These are phyloP conservation scores for Penicillium sp. DNA, from an alignment of 2,329 filamentous ascomycete genomes.

Conservation along the genomic window DNA sequence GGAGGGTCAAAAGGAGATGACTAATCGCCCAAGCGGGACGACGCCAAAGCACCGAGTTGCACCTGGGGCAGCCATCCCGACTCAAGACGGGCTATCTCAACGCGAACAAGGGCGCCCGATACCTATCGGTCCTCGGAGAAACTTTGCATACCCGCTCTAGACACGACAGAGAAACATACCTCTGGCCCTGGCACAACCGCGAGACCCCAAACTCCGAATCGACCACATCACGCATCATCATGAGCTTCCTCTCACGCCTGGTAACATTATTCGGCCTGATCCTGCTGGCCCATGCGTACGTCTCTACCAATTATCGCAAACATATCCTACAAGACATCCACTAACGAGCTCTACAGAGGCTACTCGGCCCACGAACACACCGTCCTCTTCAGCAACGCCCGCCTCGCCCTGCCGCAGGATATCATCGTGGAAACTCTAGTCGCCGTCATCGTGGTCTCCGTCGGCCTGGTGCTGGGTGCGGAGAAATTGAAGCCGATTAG, in stretches of 20 bases:
- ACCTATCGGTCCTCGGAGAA: background rate
- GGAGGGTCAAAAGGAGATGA: too few relatives aligned
- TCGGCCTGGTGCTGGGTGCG: slow-evolving; percentile 77
- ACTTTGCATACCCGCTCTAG: background rate
- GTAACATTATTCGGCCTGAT: slow-evolving; percentile 73
- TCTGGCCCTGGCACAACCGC: background rate
- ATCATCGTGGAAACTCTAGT: slow-evolving; percentile 83
- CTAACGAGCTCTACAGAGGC: slow-evolving; percentile 58
- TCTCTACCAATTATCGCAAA: slow-evolving; percentile 3
- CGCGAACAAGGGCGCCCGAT: background rate
- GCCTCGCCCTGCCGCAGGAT: slow-evolving; percentile 69
- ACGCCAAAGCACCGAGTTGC: background rate
- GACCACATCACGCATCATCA: slow-evolving; percentile 35
- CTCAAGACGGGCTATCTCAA: background rate
- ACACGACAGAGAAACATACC: background rate
- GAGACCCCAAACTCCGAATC: background rate
- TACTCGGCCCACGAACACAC: slow-evolving; percentile 96
- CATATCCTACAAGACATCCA: background rate
- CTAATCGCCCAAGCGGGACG: background rate
- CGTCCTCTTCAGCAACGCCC: slow-evolving; percentile 62
- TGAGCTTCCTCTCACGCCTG: slow-evolving; percentile 70
- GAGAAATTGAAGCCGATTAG: slow-evolving; percentile 80
- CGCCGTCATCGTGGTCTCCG: slow-evolving; percentile 74
- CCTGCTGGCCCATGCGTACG: slow-evolving; percentile 84
- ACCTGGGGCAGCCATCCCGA: background rate